Base-by-base conservation (phyloP, 768 basidiomycete species). In the Steccherinum ochraceum region DNA sequence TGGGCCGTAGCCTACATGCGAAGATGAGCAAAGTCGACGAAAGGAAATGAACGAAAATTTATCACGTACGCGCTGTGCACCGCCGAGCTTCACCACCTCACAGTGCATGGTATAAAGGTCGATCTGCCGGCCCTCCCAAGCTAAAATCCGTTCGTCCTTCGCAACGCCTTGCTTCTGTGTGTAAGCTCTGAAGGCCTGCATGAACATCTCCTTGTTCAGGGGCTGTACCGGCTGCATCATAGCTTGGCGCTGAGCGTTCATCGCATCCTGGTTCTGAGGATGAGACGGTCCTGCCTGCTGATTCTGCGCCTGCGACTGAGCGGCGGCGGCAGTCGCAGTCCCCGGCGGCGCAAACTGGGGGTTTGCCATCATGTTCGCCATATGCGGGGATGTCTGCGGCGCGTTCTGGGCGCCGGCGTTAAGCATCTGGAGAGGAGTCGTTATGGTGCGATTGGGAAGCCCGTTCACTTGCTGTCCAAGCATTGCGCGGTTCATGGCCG, bases 61-160 rank as follows among this genome's bases (percentile, higher is more conserved):
- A 30, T 4, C 13, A 67, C 71, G 58, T 58, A 83, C 84, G 52
- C 72, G 73, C 13, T 50, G 30, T 40, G 61, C 56, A 26, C 84
- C 85, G 48, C 80, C 81, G 60, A 81, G 78, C 26, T 66, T 71
- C 64, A 84, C 74, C 24, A 88, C 84, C 44, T 74, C 64, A 45
- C 65, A 63, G 59, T 89, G 85, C 40, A 89, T 64, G 25, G 62
- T 60, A 65, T 81, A 72, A 24, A 88, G 62, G 60, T 87, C 81
- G n/a, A 89, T 76, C 40, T 54, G 63, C 27, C 78, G 74, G 49
- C 72, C 72, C 7, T 86, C 84, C 35, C 80, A 68, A 27, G 65
- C 69, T 58, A 80, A 52, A 35, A 77, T 51, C 2, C 70, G 70
- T 40, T 61, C 53, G 50, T 78, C 74, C 13, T 71, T 62, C 20